Percentiles rank a stretch among this genome's conserved stretches.
phyloP scores from a whole-genome alignment of 23 red algal species.

The Gracilaria domingensis region DNA sequence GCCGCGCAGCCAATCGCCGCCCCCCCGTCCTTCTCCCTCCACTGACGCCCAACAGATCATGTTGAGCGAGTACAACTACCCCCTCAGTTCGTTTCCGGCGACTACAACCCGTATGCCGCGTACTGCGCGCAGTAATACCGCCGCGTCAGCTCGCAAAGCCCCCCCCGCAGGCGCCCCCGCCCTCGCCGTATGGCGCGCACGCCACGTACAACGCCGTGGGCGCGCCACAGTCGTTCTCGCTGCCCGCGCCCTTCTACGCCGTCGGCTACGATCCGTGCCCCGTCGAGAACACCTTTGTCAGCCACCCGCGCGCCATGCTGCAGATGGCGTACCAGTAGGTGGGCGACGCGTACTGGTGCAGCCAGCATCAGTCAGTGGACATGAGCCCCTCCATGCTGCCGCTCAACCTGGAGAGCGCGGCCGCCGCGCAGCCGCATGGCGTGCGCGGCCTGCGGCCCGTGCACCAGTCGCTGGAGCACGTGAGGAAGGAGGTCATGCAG shows the following conservation, averaged over 20 bases:
- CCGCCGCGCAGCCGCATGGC: not conserved
- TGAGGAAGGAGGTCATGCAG: not conserved
- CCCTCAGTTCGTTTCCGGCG: not conserved
- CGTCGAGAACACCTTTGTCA: not conserved
- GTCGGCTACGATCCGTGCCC: not conserved
- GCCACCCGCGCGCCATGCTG: not conserved
- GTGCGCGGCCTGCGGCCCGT: not conserved
- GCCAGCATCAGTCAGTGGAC: not conserved
- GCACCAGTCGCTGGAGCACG: not conserved
- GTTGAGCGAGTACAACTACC: not conserved
- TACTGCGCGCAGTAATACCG: no score
- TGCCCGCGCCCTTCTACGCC: not conserved
- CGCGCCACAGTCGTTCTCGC: not conserved
- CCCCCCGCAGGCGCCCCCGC: not conserved
- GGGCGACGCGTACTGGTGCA: not conserved
- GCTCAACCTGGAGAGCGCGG: not conserved
- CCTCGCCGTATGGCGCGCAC: conserved; percentile 6
- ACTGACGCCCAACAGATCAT: not conserved
- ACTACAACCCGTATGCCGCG: not conserved
- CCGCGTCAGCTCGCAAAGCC: no score
- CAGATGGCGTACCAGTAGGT: not conserved
- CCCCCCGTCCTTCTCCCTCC: no score
- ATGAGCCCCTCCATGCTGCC: not conserved
- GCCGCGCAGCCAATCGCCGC: no score
- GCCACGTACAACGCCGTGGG: conserved; percentile 2